Conservation (phyloP, 148 eudicot species). For the Oxyria digyna region DNA sequence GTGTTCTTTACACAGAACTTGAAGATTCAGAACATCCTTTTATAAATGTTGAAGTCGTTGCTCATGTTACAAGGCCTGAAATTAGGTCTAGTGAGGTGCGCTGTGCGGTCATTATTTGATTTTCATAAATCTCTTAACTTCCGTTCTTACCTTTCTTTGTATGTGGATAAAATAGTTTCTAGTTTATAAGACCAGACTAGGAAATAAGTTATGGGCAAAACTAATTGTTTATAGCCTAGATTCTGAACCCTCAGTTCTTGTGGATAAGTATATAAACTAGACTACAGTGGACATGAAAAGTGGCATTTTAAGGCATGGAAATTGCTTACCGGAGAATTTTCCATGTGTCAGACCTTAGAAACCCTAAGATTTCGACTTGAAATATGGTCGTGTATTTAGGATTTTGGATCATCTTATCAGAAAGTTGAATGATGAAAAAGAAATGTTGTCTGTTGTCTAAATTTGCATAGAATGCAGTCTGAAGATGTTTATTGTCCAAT, state of each 20-base stretch:
- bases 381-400: not conserved
- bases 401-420: not conserved
- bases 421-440: not conserved
- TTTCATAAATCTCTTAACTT: not conserved
- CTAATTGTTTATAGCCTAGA: not conserved
- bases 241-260: not conserved
- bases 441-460: not conserved
- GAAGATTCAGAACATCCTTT: slow-evolving; percentile 68
- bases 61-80: slow-evolving; percentile 97
- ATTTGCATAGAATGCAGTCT: not conserved
- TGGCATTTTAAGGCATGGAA: not conserved
- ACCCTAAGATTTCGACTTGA: not conserved
- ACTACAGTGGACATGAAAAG: not conserved
- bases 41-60: slow-evolving; percentile 83
- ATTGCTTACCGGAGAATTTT: not conserved
- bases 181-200: not conserved
- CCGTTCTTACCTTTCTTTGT: not conserved
- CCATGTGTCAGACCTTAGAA: not conserved
- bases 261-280: not conserved
- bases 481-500: not conserved
- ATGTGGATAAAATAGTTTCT: not conserved
- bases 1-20: slow-evolving; percentile 78
- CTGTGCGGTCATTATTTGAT: not conserved
- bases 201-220: not conserved
- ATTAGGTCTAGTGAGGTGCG: slow-evolving; percentile 87